Evolutionary conservation across 1,284 basidiomycete genomes (phyloP).

Genomic region (Lentinula novae-zelandiae): DNA sequence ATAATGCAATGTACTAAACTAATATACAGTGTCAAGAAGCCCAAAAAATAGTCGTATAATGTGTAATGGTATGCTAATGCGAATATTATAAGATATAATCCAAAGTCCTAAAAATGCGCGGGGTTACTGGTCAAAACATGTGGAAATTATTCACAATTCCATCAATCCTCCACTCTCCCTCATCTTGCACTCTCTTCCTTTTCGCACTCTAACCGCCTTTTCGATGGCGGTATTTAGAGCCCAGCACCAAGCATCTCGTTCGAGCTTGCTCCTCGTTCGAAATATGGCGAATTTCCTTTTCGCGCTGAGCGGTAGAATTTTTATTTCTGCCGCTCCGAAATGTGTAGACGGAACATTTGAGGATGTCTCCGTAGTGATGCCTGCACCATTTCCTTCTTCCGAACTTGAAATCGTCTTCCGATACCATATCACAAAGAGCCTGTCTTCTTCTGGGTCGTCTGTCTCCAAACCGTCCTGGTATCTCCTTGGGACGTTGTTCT

Average conservation of each 20-base stretch:
- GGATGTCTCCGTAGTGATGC: constrained; percentile 19
- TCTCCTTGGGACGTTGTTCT: constrained; percentile 51
- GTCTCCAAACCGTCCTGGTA: constrained; percentile 79
- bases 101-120: neutral
- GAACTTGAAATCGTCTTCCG: constrained; percentile 26
- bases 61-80: neutral
- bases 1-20: neutral
- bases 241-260: constrained; percentile 88
- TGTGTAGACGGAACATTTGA: neutral
- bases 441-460: constrained; percentile 74
- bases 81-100: neutral
- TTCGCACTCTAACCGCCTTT: constrained; percentile 56
- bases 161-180: constrained; percentile 54
- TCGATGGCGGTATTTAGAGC: constrained; percentile 83
- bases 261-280: constrained; percentile 72
- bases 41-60: constrained; percentile 51
- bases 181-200: constrained; percentile 53
- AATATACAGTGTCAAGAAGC: constrained; percentile 72
- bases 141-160: constrained; percentile 19
- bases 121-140: constrained; percentile 14
- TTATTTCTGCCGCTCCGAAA: neutral
- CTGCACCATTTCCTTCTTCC: constrained; percentile 20
- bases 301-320: constrained; percentile 51
- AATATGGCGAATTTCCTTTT: constrained; percentile 67
- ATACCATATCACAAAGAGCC: constrained; percentile 70